Evolutionary conservation across 2,329 filamentous ascomycete genomes (phyloP).

Genomic region (Fusarium verrucosum): DNA sequence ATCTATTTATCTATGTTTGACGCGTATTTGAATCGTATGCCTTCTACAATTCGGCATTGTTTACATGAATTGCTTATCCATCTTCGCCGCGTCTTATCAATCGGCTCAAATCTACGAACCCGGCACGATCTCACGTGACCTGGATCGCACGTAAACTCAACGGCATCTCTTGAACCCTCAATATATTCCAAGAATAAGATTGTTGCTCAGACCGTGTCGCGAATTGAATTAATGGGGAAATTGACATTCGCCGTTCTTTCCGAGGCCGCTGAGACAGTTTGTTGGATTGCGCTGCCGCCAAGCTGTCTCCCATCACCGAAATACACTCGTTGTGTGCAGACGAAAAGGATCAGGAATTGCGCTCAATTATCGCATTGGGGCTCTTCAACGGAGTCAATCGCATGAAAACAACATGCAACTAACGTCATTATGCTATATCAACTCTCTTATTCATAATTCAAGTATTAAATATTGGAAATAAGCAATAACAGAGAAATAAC

Average conservation of each 20-base stretch:
- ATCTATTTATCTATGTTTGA: background rate
- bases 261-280: conserved; percentile 25
- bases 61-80: background rate
- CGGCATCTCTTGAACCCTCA: conserved; percentile 8
- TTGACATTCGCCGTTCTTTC: background rate
- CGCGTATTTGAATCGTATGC: background rate
- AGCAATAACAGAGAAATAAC: background rate
- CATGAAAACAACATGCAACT: background rate
- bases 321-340: conserved; percentile 14
- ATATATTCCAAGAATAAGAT: conserved; percentile 3
- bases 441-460: background rate
- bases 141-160: background rate
- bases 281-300: conserved; percentile 4
- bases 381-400: background rate
- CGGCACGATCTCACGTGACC: conserved; percentile 39
- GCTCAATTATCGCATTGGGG: conserved; percentile 23
- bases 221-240: background rate
- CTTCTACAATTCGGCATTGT: conserved; percentile 7
- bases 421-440: background rate
- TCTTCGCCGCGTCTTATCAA: conserved; percentile 17
- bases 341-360: conserved; percentile 15
- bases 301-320: background rate
- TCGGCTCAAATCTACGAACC: conserved; percentile 3
- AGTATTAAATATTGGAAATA: background rate
- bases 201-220: conserved; percentile 28